Evolutionary conservation across 2,329 filamentous ascomycete species (phyloP), one percentile per base, ranked within the genome.

Genomic region (Rhynchosporium agropyri): DNA sequence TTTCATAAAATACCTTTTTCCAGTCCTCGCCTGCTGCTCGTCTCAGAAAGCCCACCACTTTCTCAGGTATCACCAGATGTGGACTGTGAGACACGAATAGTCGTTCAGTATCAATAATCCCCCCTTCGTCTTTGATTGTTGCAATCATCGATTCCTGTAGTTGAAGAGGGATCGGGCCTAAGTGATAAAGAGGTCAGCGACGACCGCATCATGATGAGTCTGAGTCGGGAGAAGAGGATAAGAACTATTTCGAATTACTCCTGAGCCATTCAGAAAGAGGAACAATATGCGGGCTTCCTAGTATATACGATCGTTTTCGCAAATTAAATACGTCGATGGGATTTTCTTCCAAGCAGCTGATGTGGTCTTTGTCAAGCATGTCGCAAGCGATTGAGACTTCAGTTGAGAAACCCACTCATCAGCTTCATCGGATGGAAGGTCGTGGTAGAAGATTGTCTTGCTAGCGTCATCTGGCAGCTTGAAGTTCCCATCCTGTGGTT

Each of bases 311-410:
- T 68, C 67, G 26, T 69, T 57, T 38, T 67, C 65, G 46, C 62
- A 66, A 3, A 70, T 36, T 7, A 70, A 33, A 56, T 69, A 70
- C 1, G 60, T 54, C 1, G 59, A 56, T 13, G 68, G 67, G 9
- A 68, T 69, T 9, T 48, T 63, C 43, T 58, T 65, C 60, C 64
- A 67, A 26, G 65, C 63, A 12, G 63, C 62, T 33, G 51, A 40
- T 29, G n/a, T 63, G 9, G 61, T 50, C 10, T 54, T 60, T 6
- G 51, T 55, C 5, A n/a, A 5, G 38, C 65, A 65, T 2, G 58
- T 65, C 8, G 58, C 56, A n/a, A 63, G 55, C 29, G 65, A 63
- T 3, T 69, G 67, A 15, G 64, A 58, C 43, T 49, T 61, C 4
- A 69, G 54, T 36, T 54, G 54, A 7, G 59, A 63, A 33, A 55